Base-by-base conservation (phyloP, 768 basidiomycete species). In the Leccinum rimulosum region DNA sequence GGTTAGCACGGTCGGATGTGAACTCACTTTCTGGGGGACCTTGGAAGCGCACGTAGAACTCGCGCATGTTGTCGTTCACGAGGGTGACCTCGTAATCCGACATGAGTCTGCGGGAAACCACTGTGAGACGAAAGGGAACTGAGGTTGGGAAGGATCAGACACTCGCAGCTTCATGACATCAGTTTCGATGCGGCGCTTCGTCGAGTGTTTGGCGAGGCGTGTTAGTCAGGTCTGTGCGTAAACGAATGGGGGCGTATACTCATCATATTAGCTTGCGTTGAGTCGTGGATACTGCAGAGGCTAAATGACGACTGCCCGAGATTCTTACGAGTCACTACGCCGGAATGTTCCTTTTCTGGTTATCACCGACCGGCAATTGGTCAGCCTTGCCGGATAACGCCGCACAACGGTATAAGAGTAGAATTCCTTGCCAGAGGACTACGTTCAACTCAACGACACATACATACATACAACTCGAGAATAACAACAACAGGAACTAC, bases 151-250 rank as follows among this genome's bases (percentile, higher is more conserved):
- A 40, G 54, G 30, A 52, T 22, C 28, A 56, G 49, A 22, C 35
- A 65, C 84, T 70, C 73, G 96, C 96, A 99, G 79, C 80, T 98
- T 98, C 96, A 98, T 97, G 55, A 99, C 96, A 80, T 99, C 97
- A 52, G 95, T 98, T 75, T 98, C 96, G 74, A 97, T 95, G 60
- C 96, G 89, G 61, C 96, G 90, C 76, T 92, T 97, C 62, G 92
- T 88, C 68, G 88, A 86, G 91, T 91, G 76, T 68, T 73, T 61
- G 59, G 35, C 57, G 54, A 60, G 43, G 54, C 36, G 64, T 36
- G 72, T 79, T 59, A 79, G 72, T 61, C 62, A 49, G 50, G 36
- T 54, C 22, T 53, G 61, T 19, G 10, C 25, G 62, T 8, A 25
- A 17, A 75, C 64, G 28, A 74, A 62, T 35, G 66, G 49, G 59